Evolutionary conservation across 116 monocot species (phyloP), one percentile per base, ranked within the genome.

Genomic region (Thalassia testudinum): DNA sequence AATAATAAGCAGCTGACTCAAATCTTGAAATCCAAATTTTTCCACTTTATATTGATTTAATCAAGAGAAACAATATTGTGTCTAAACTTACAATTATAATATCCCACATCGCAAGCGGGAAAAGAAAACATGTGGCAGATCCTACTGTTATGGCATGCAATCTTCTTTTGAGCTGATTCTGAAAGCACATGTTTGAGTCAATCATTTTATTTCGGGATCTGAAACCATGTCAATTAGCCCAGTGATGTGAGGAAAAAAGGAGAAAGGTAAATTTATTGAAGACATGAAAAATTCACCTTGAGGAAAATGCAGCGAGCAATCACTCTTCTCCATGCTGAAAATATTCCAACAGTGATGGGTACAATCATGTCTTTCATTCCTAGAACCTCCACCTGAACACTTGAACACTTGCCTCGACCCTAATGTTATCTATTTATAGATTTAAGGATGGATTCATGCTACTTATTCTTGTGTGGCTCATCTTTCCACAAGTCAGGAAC

Each of bases 141-240:
- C 79, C 79, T 74, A 97, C 60, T 38, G 82, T 79, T 67, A 97
- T 76, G 27, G 89, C 82, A 88, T 97, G 95, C 42, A 97, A 76
- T 62, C 89, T 60, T 70, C 88, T 78, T 68, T 88, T 97, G 52
- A 81, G 82, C 60, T 97, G 95, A 79, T 76, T 88, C 95, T 97
- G 53, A 19, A 78, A 73, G 50, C 11, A 58, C 10, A 34, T 34
- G 30, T 34, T 34, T 3, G 6, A 34, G 10, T 34, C 10, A 34
- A 34, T 34, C 30, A 34, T 10, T 3, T 5, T 34, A 34, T 5
- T 5, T 34, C 30, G 10, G 30, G 30, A 34, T 34, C 30, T 34
- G 30, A 34, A 34, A 34, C 30, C 30, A 34, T 34, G 30, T 34
- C 30, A 34, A 34, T 34, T 34, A 34, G 30, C 30, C 30, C 3